Evolutionary conservation across 2,329 filamentous ascomycete species (phyloP), one percentile per base, ranked within the genome.

Genomic region (Cordyceps fumosorosea): DNA sequence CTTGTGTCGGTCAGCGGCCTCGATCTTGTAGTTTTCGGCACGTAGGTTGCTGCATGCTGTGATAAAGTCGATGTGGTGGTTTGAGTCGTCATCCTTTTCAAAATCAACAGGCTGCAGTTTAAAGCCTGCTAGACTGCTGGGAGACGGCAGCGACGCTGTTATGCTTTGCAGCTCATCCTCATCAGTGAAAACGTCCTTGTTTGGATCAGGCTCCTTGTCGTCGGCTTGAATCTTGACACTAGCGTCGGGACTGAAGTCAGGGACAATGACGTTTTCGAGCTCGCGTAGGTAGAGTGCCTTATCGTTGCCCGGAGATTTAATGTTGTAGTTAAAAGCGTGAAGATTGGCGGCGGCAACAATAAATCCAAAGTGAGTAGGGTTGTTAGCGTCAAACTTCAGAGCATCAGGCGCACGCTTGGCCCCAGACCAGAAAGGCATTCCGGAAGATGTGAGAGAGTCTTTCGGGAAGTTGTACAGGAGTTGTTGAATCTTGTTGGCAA

Each of bases 1-100:
- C 87, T 95, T 96, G 83, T 97, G 95, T 65, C 91, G 85, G 72
- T 99, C 93, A 0, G 95, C 93, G 66, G 87, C 84, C 71, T 91
- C 86, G 68, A 99, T 99, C 76, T 95, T 96, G 84, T 99, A 99
- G 80, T 99, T 99, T 76, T 96, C 89, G 0, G 95, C 95, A 64
- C 96, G 90, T 64, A 99, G 81, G 74, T 99, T 99, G 80, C 93
- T 97, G 67, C 93, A 93, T 1, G 93, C 92, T 8, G 95, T 96
- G 77, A 99, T 98, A 80, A 99, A 99, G 76, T 98, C 95, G 70
- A 99, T 99, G 80, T 99, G 95, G 76, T 95, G 86, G 76, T 99
- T 99, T 56, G 89, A 91, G 75, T 99, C 96, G 70, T 99, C 95
- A 67, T 99, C 95, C 82, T 99, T 99, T 78, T 99, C 92, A 70